phyloP scores from a whole-genome alignment of 208 protist species.

The Trypanosoma brucei region DNA sequence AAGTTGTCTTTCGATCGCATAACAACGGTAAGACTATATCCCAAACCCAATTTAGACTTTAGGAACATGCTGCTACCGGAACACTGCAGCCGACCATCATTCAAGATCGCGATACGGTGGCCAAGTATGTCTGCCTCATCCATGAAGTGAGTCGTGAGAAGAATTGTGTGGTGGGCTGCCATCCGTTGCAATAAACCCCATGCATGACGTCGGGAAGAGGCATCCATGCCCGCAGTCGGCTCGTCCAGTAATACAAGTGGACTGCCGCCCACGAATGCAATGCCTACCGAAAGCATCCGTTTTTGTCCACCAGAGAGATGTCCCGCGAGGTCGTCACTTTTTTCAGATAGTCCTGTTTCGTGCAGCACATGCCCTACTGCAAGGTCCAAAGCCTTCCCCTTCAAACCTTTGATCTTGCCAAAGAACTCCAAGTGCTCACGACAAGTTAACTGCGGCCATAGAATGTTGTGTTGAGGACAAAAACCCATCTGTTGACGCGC shows the following conservation, averaged over 20 bases:
- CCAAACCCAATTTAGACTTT: slow-evolving; percentile 55
- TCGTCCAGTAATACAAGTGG: slow-evolving; percentile 85
- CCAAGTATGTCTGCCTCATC: slow-evolving; percentile 96
- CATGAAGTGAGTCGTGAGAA: slow-evolving; percentile 93
- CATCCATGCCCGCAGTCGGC: slow-evolving; percentile 89
- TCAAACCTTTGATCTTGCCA: slow-evolving; percentile 80
- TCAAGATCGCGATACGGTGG: slow-evolving; percentile 91
- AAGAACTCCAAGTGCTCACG: slow-evolving; percentile 89
- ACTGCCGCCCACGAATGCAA: slow-evolving; percentile 78
- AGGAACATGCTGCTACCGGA: slow-evolving; percentile 55
- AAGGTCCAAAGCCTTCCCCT: slow-evolving; percentile 19
- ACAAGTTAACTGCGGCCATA: slow-evolving; percentile 89
- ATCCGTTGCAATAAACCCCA: slow-evolving; percentile 71
- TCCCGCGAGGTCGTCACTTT: slow-evolving; percentile 30
- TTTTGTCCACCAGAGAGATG: slow-evolving; percentile 82
- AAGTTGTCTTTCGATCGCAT: slow-evolving; percentile 16
- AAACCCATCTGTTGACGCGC: slow-evolving; percentile 86
- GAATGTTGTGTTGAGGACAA: slow-evolving; percentile 95
- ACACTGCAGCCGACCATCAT: slow-evolving; percentile 53
- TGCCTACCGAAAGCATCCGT: slow-evolving; percentile 76
- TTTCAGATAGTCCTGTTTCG: slow-evolving; percentile 58
- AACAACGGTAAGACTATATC: slow-evolving; percentile 50
- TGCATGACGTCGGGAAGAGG: slow-evolving; percentile 61
- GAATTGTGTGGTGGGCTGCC: slow-evolving; percentile 46
- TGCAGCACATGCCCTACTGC: slow-evolving; percentile 38